A percentile compares a stretch with the other conserved stretches of the same genome.
Conservation (phyloP, 2,329 filamentous ascomycete genomes). For the Phialophora macrospora region DNA sequence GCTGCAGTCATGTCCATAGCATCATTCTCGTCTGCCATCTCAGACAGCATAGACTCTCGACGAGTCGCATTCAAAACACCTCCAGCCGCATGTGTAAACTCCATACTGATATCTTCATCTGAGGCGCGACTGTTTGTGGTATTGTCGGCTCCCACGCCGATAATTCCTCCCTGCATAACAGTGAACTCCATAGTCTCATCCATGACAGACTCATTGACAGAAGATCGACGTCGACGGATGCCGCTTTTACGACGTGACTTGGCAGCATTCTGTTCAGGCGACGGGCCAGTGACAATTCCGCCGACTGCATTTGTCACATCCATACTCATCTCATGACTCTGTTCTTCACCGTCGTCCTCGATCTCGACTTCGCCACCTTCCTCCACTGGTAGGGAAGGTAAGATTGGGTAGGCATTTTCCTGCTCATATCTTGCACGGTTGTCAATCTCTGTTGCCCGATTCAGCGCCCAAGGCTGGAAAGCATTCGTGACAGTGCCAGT, state of each 20-base stretch:
- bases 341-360: constrained; percentile 53
- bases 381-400: constrained; percentile 42
- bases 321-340: constrained; percentile 82
- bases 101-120: constrained; percentile 55
- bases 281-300: constrained; percentile 64
- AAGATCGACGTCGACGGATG: constrained; percentile 45
- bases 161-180: constrained; percentile 58
- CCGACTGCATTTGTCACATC: constrained; percentile 86
- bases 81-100: constrained; percentile 52
- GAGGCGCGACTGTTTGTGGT: constrained; percentile 48
- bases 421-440: constrained; percentile 48
- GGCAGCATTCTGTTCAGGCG: constrained; percentile 38
- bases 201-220: constrained; percentile 45
- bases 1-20: constrained; percentile 67
- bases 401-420: constrained; percentile 50
- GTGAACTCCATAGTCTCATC: constrained; percentile 63
- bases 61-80: constrained; percentile 42
- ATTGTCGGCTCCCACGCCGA: constrained; percentile 38
- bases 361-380: constrained; percentile 38
- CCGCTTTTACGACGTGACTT: constrained; percentile 47
- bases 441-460: constrained; percentile 41
- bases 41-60: constrained; percentile 28
- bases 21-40: constrained; percentile 43
- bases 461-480: constrained; percentile 54
- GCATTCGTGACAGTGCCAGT: constrained; percentile 61